phyloP scores from a whole-genome alignment of 163 green algal genomes.

The Volvox carteri region DNA sequence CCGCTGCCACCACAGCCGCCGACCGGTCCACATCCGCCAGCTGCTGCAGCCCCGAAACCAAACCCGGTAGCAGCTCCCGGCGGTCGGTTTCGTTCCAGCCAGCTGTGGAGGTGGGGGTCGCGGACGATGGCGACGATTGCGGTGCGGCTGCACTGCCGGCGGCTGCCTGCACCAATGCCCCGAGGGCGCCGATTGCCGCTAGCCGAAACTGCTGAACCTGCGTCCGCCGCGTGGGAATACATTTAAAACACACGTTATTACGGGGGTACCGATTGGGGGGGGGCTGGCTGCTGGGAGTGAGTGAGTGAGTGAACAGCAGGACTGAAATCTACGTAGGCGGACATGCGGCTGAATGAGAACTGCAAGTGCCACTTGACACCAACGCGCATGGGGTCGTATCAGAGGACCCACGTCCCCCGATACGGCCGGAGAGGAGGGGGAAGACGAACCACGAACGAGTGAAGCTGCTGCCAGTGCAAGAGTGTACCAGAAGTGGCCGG shows the following conservation, averaged over 20 bases:
- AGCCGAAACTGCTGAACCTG: constrained; percentile 48
- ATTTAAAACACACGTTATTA: no score
- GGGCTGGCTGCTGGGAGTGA: not conserved
- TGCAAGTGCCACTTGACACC: no score
- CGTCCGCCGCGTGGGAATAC: no score
- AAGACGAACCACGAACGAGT: no score
- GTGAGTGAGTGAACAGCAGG: not conserved
- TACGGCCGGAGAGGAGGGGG: no score
- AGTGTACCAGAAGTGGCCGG: no score
- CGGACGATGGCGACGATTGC: not conserved
- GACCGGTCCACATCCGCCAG: constrained; percentile 40
- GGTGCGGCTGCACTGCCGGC: no score
- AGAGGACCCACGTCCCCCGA: no score
- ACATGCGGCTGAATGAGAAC: no score
- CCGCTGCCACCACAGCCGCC: constrained; percentile 40
- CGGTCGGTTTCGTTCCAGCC: constrained; percentile 34
- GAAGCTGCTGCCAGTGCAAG: no score
- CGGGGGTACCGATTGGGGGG: not conserved
- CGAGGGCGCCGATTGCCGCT: not conserved
- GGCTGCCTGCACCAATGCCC: not conserved
- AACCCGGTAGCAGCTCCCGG: constrained; percentile 19
- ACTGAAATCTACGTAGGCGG: no score
- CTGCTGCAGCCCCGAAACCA: constrained; percentile 20
- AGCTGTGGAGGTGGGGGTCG: not conserved
- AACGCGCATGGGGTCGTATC: no score